phyloP scores from a whole-genome alignment of 2,329 filamentous ascomycete genomes.

The Berkeleyomyces rouxiae region DNA sequence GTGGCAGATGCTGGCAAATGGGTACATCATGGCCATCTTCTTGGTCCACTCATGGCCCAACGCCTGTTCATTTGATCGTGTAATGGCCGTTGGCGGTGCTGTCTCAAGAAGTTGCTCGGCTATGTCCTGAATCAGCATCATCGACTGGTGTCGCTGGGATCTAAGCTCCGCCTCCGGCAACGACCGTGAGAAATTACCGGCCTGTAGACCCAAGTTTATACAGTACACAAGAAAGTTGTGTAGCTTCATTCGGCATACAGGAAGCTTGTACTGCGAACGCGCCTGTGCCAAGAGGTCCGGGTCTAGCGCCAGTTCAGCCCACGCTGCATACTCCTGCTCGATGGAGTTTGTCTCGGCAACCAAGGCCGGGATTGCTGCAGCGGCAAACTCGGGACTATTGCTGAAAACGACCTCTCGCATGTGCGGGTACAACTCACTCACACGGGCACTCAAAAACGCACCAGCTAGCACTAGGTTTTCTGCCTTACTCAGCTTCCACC shows the following conservation, averaged over 20 bases:
- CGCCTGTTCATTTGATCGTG: background rate
- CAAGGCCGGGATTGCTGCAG: background rate
- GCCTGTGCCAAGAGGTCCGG: background rate
- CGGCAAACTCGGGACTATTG: conserved; percentile 5
- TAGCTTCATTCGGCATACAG: conserved; percentile 9
- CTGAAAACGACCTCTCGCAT: conserved; percentile 2
- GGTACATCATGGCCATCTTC: conserved; percentile 13
- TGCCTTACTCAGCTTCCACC: background rate
- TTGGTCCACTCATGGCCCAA: conserved; percentile 5
- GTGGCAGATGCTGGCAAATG: conserved; percentile 12
- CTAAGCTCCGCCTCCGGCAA: background rate
- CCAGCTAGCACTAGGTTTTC: conserved; percentile 3
- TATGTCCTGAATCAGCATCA: conserved; percentile 6
- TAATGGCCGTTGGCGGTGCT: background rate
- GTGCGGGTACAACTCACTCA: conserved; percentile 8
- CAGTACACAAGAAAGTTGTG: conserved; percentile 9
- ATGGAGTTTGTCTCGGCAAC: background rate
- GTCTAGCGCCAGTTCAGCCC: background rate
- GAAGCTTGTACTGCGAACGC: conserved; percentile 7
- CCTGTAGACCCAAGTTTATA: conserved; percentile 6
- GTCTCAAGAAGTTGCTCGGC: conserved; percentile 6
- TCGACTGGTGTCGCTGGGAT: background rate
- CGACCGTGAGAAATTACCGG: background rate
- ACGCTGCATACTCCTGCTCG: conserved; percentile 2
- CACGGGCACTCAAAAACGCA: conserved; percentile 3